Evolutionary conservation across 257 asterid genomes (phyloP).

Genomic region (Fraxinus excelsior): DNA sequence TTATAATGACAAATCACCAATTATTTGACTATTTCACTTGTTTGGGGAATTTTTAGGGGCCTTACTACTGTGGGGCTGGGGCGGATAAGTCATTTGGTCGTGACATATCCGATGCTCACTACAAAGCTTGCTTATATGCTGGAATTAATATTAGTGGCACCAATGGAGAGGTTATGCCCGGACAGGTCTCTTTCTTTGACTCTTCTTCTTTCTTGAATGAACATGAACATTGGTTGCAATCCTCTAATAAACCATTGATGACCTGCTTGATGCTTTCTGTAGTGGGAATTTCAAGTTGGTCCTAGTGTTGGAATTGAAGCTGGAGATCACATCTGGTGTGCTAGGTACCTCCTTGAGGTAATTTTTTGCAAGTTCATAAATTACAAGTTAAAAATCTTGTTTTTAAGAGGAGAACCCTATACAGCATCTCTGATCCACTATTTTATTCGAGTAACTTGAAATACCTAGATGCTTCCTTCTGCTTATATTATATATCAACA

Average conservation of each 20-base stretch:
- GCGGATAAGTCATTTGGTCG: conserved; percentile 97
- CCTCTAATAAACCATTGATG: background rate
- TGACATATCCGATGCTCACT: conserved; percentile 96
- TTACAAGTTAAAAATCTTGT: background rate
- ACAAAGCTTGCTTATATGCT: conserved; percentile 97
- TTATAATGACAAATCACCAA: background rate
- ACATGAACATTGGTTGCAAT: conserved; percentile 6
- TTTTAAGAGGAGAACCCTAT: background rate
- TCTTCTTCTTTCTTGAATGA: background rate
- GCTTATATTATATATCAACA: background rate
- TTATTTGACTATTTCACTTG: conserved; percentile 15
- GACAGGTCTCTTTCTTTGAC: conserved; percentile 64
- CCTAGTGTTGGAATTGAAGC: conserved; percentile 97
- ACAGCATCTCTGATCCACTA: background rate
- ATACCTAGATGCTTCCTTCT: background rate
- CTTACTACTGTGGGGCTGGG: conserved; percentile 93
- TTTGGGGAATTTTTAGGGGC: conserved; percentile 61
- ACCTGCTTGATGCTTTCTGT: conserved; percentile 29
- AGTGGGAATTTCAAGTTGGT: conserved; percentile 99
- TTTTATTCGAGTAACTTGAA: background rate
- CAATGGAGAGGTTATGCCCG: conserved; percentile 98
- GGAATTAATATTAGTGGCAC: conserved; percentile 97
- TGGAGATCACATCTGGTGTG: conserved; percentile 96
- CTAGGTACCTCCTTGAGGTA: conserved; percentile 97
- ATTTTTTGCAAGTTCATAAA: background rate